Evolutionary conservation across 2,329 filamentous ascomycete species (phyloP).

Genomic region (Akanthomyces uredinophilus): DNA sequence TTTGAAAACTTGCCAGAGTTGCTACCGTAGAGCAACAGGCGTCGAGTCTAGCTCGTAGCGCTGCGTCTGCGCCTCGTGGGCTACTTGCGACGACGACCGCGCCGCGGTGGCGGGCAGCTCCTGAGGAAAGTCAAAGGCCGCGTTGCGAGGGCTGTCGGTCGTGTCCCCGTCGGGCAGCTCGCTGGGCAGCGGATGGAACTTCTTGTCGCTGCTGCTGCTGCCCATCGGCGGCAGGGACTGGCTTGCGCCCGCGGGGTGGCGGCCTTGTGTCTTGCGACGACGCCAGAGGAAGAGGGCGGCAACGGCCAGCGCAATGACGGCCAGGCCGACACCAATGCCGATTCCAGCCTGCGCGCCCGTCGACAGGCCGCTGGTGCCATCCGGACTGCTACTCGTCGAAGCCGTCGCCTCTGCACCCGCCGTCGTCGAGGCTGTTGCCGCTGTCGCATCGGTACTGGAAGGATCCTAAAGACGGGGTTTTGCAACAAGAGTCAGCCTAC

Average conservation of each 20-base stretch:
- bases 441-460: conserved; percentile 1
- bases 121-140: neutral
- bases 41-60: conserved; percentile 17
- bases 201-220: neutral
- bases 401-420: conserved; percentile 2
- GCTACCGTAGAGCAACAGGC: neutral
- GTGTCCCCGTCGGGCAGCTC: neutral
- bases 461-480: neutral
- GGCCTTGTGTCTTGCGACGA: conserved; percentile 15
- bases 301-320: conserved; percentile 21
- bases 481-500: too few species aligned
- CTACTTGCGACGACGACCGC: conserved; percentile 4
- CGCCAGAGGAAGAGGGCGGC: conserved; percentile 26
- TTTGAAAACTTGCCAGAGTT: too few species aligned
- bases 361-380: conserved; percentile 20
- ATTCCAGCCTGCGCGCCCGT: conserved; percentile 27
- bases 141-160: neutral
- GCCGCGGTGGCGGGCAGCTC: conserved; percentile 11
- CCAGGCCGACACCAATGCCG: conserved; percentile 25
- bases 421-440: conserved; percentile 14
- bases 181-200: neutral
- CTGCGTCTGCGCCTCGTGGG: neutral
- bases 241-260: neutral
- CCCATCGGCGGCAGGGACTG: too few species aligned
- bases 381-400: neutral